Base-by-base conservation (phyloP, 2,329 filamentous ascomycete genomes). In the Bertia moriformis region DNA sequence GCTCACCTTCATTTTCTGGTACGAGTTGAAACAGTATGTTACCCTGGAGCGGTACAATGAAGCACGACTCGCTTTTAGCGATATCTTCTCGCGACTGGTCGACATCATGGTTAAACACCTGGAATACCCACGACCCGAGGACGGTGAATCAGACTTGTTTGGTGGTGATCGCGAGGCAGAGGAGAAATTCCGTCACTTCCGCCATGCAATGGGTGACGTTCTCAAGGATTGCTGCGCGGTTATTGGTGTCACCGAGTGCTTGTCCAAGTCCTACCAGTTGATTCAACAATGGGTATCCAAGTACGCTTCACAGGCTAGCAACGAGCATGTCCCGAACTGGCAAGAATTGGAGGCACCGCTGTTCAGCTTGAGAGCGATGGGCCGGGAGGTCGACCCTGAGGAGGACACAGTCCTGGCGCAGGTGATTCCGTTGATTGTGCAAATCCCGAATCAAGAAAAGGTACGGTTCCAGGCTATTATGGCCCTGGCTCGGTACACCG, bases 391-490 rank as follows among this genome's bases (percentile, higher is more conserved):
- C 12, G 82, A 89, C 40, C 78, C 78, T 42, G 83, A 93, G 38
- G 91, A 98, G 58, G 80, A 70, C 47, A 78, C 85, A 29, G 84
- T 98, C 49, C 68, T 98, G 30, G 84, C 87, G 3, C 84, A 89
- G 52, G 77, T 98, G 14, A 94, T 98, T 63, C 88, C 88, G 14
- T 68, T 98, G 41, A 77, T 98, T 45, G 86, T 94, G 10, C 84
- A 93, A 53, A 93, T 98, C 43, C 91, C 91, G 0, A 80, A 84
- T 51, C 91, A 98, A 51, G 86, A 96, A 60, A 98, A 96, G 64
- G 73, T 98, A n/a, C 85, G 88, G 4, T 98, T 98, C 60, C 89
- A 93, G 45, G 89, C 89, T 4, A 94, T 96, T 51, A 95, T 98
- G 87, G 88, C 93, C 3, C 72, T 98, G 17, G 91, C 87, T 27